Percentiles rank a stretch among this genome's conserved stretches.
Conservation (phyloP, 176 grass and related monocot species). For the Zea mays region DNA sequence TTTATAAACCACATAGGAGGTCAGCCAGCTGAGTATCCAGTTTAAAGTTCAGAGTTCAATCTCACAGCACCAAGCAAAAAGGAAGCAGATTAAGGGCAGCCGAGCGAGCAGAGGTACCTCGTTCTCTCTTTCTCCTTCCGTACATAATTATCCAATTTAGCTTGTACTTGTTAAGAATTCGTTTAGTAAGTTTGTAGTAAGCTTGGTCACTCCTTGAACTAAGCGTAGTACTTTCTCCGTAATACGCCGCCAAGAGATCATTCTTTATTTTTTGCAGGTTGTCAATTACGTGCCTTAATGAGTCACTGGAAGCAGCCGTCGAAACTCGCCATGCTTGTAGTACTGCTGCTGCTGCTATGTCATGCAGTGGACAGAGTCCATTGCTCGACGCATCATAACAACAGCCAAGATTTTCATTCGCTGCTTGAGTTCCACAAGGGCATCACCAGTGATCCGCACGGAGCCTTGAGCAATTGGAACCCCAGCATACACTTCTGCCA, state of each 20-base stretch:
- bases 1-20: background rate
- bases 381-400: background rate
- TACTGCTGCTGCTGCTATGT: background rate
- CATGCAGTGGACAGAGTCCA: background rate
- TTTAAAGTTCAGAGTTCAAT: too few species aligned
- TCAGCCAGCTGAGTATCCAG: background rate
- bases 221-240: too few species aligned
- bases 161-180: too few species aligned
- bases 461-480: background rate
- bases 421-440: constrained; percentile 3
- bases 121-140: too few species aligned
- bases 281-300: background rate
- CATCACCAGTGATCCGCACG: background rate
- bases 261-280: background rate
- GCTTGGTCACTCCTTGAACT: too few species aligned
- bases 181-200: too few species aligned
- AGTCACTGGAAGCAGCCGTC: background rate
- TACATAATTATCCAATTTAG: too few species aligned
- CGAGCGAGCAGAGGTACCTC: too few species aligned
- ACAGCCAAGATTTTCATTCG: background rate
- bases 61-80: too few species aligned
- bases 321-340: background rate
- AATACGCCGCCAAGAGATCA: background rate
- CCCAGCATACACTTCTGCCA: background rate
- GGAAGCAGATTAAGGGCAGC: too few species aligned